Base-by-base conservation (phyloP, 495 filamentous ascomycete species). In the Copromyces sp. region DNA sequence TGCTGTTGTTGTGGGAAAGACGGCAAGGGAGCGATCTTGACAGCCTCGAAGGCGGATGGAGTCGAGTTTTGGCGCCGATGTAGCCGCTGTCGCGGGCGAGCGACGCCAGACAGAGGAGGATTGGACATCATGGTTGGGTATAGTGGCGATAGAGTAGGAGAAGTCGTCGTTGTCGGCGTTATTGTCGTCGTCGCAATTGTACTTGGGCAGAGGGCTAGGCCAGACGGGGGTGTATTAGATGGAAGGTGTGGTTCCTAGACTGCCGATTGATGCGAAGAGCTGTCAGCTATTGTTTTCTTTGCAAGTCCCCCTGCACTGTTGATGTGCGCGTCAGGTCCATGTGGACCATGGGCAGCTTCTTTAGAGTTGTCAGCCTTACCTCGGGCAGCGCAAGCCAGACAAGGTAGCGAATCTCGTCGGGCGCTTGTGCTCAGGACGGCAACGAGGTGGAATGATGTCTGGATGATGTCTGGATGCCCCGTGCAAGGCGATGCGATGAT, bases 61-160 rank as follows among this genome's bases (percentile, higher is more conserved):
- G 93, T 95, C 77, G 94, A 97, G 78, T 93, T 90, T 84, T 95
- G 93, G 80, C 94, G 92, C 79, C 92, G 89, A 83, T 97, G 93
- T 84, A 88, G 89, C 80, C 89, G 88, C 78, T 89, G 89, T 82
- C 90, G 90, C 76, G 85, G 83, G 75, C 92, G 89, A 82, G 91
- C 85, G 83, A 82, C 88, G 81, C 85, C 88, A 71, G 83, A 83
- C 11, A 74, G 72, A 20, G 78, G 72, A 71, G 88, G 86, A 83
- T 91, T 89, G 80, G 92, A 91, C 88, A 94, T 88, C 93, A 95
- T 94, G 80, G 83, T 16, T 87, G 81, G 82, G 82, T 85, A 86
- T 61, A 14, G 53, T 86, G 75, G 85, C 83, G 87, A 83, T 44
- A 72, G 88, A 89, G 87, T 87, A 87, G 87, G 87, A 87, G 86